phyloP scores from a whole-genome alignment of 495 filamentous ascomycete species.

The Xylaria sp. region DNA sequence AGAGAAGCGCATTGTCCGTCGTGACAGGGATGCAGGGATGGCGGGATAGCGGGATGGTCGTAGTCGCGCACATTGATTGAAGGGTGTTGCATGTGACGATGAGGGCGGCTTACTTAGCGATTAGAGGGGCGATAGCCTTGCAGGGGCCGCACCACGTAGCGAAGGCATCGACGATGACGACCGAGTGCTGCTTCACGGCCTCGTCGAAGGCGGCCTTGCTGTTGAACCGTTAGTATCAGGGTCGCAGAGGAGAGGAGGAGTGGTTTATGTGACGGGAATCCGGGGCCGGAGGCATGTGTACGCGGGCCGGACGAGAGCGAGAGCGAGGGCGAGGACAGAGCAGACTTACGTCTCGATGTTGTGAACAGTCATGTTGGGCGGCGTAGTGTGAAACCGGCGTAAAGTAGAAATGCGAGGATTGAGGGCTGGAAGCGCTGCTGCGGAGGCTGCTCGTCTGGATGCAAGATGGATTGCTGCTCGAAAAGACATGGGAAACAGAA shows the following conservation, averaged over 20 bases:
- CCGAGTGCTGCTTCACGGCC: constrained; percentile 58
- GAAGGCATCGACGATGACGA: constrained; percentile 85
- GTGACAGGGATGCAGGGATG: not conserved
- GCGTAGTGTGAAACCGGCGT: constrained; percentile 50
- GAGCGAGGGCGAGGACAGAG: constrained; percentile 17
- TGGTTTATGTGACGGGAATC: constrained; percentile 5
- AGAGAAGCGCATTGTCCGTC: not conserved
- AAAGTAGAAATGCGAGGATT: constrained; percentile 30
- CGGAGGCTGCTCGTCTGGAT: constrained; percentile 33
- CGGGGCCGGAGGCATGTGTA: too few relatives aligned
- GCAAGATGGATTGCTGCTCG: constrained; percentile 34
- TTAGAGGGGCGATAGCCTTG: constrained; percentile 81
- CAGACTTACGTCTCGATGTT: constrained; percentile 47
- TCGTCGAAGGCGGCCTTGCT: constrained; percentile 70
- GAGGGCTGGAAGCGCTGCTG: constrained; percentile 31
- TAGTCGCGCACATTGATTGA: not conserved
- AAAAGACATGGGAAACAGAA: constrained; percentile 37
- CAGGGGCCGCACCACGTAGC: constrained; percentile 96
- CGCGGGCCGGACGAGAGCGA: too few relatives aligned
- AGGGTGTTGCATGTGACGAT: not conserved
- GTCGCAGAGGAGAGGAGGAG: constrained; percentile 1
- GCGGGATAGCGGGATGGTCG: not conserved
- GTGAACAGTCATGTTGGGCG: constrained; percentile 55
- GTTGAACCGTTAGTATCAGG: constrained; percentile 34
- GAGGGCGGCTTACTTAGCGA: constrained; percentile 64